Conservation (phyloP, 1,284 basidiomycete genomes). For the Moesziomyces globuligerus region DNA sequence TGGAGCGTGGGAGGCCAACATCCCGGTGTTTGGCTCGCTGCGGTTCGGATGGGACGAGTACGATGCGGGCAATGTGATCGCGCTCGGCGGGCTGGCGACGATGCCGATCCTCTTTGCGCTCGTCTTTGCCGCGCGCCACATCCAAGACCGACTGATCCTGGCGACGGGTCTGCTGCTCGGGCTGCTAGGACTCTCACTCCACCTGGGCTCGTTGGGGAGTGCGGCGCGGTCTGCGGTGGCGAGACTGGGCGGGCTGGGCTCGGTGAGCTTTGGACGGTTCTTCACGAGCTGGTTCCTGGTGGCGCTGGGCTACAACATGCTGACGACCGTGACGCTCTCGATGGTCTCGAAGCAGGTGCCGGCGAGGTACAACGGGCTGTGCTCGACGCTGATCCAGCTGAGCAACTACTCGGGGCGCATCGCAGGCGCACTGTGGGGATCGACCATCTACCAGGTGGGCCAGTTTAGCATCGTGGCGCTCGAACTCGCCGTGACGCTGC, state of each 20-base stretch:
- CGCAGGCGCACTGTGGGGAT: slow-evolving; percentile 44
- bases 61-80: slow-evolving; percentile 50
- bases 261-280: slow-evolving; percentile 45
- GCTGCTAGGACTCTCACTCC: slow-evolving; percentile 40
- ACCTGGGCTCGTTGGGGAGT: slow-evolving; percentile 43
- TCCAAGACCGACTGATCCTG: slow-evolving; percentile 45
- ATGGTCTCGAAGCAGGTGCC: slow-evolving; percentile 48
- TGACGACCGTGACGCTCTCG: slow-evolving; percentile 47
- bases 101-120: slow-evolving; percentile 47
- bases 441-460: slow-evolving; percentile 44
- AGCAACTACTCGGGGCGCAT: slow-evolving; percentile 45
- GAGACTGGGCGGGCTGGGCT: slow-evolving; percentile 8
- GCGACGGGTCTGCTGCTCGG: slow-evolving; percentile 37
- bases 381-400: slow-evolving; percentile 46
- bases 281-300: slow-evolving; percentile 50
- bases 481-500: slow-evolving; percentile 41
- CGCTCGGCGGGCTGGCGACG: slow-evolving; percentile 39
- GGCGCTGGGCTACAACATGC: slow-evolving; percentile 38
- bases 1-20: slow-evolving; percentile 53
- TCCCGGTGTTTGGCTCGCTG: slow-evolving; percentile 38
- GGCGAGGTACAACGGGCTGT: slow-evolving; percentile 45
- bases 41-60: slow-evolving; percentile 47
- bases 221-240: slow-evolving; percentile 25
- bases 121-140: slow-evolving; percentile 39
- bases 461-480: slow-evolving; percentile 46